These are phyloP conservation scores for Babesia ovata DNA, from an alignment of 169 alveolate genomes.

Conservation along the genomic window DNA sequence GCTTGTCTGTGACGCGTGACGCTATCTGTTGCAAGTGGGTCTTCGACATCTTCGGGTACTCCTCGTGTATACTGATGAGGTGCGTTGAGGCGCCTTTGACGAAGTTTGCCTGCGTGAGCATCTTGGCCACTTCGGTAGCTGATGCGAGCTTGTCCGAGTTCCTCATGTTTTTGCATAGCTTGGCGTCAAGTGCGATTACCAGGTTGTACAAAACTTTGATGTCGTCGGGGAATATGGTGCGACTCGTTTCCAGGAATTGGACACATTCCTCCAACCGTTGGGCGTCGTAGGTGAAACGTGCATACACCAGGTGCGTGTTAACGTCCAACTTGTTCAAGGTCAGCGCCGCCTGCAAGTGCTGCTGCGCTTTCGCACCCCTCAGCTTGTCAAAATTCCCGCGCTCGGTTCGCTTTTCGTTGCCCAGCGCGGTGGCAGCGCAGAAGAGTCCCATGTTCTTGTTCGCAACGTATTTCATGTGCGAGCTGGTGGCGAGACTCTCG, in stretches of 20 bases:
- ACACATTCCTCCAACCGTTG: slow-evolving; percentile 58
- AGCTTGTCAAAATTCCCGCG: slow-evolving; percentile 39
- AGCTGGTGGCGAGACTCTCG: slow-evolving; percentile 20
- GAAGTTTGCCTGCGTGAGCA: slow-evolving; percentile 46
- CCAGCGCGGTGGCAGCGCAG: slow-evolving; percentile 41
- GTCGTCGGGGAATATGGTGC: slow-evolving; percentile 48
- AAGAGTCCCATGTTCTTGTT: slow-evolving; percentile 61
- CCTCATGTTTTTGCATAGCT: slow-evolving; percentile 50
- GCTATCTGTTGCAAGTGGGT: slow-evolving; percentile 51
- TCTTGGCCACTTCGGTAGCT: slow-evolving; percentile 49
- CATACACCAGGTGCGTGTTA: slow-evolving; percentile 25
- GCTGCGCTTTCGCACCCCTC: slow-evolving; percentile 62
- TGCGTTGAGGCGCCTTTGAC: slow-evolving; percentile 14
- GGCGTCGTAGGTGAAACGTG: slow-evolving; percentile 54
- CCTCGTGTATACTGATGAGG: slow-evolving; percentile 18
- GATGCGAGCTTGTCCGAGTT: slow-evolving; percentile 51
- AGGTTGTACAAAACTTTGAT: slow-evolving; percentile 40
- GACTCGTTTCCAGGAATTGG: slow-evolving; percentile 41
- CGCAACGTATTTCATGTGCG: slow-evolving; percentile 57
- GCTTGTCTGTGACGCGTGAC: slow-evolving; percentile 34
- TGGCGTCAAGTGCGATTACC: slow-evolving; percentile 50
- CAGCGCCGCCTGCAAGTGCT: slow-evolving; percentile 52
- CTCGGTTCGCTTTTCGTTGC: slow-evolving; percentile 44
- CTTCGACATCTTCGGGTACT: slow-evolving; percentile 38
- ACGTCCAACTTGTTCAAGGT: slow-evolving; percentile 37